These are phyloP conservation scores for Aspergillus campestris DNA, from an alignment of 495 filamentous ascomycete species.

Conservation along the genomic window DNA sequence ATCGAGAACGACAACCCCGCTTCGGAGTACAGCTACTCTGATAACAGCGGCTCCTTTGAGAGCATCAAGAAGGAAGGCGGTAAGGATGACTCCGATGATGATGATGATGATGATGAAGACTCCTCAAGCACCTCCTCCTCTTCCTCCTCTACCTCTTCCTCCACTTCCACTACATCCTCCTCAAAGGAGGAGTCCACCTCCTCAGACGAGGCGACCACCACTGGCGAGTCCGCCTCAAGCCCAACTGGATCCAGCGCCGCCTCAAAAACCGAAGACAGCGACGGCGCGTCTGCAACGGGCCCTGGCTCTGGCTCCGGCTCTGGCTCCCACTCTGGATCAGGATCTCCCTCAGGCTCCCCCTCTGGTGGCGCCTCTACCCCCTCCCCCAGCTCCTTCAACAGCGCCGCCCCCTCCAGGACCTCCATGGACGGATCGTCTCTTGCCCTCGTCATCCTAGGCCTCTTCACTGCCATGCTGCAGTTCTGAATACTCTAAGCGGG, in stretches of 20 bases:
- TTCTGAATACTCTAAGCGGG: constrained; percentile 15
- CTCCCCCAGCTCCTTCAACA: constrained; percentile 15
- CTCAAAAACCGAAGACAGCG: not conserved
- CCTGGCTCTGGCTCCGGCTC: constrained; percentile 13
- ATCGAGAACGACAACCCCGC: constrained; percentile 32
- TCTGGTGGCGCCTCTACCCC: constrained; percentile 11
- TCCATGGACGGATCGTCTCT: constrained; percentile 15
- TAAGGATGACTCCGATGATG: constrained; percentile 4
- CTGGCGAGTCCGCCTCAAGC: constrained; percentile 10
- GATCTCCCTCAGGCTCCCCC: constrained; percentile 11
- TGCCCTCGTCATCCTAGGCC: constrained; percentile 18
- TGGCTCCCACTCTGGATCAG: constrained; percentile 10
- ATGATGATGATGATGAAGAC: not conserved
- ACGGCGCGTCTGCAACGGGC: not conserved
- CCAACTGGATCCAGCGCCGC: constrained; percentile 3
- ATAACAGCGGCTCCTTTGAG: constrained; percentile 25
- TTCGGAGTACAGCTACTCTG: constrained; percentile 26
- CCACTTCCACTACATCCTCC: constrained; percentile 5
- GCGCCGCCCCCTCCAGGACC: constrained; percentile 13
- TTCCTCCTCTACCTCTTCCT: constrained; percentile 3
- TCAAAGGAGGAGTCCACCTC: constrained; percentile 2
- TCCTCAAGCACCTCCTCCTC: constrained; percentile 4
- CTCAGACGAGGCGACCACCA: not conserved
- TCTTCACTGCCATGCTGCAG: constrained; percentile 30
- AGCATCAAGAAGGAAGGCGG: constrained; percentile 25